Conservation (phyloP, 78 protist species). For the Dictyostelium brefeldianum region DNA sequence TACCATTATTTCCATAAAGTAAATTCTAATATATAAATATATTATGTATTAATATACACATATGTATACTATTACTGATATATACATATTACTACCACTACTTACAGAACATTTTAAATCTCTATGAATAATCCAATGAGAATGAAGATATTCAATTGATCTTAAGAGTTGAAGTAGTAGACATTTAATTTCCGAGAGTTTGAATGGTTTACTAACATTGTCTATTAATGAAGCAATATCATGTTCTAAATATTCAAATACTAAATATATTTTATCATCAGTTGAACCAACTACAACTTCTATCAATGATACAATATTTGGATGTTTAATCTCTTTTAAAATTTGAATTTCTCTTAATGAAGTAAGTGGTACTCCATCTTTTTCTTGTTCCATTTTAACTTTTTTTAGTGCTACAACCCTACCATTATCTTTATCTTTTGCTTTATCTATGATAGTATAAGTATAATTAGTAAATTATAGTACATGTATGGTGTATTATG, state of each 20-base stretch:
- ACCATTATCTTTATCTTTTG: constrained; percentile 47
- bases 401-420: constrained; percentile 81
- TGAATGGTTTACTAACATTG: constrained; percentile 20
- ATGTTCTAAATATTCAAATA: constrained; percentile 97
- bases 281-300: constrained; percentile 37
- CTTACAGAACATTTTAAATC: constrained; percentile 95
- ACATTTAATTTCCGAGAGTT: constrained; percentile 42
- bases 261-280: constrained; percentile 94
- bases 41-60: neutral
- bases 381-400: constrained; percentile 70
- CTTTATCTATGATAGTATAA: constrained; percentile 41
- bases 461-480: no score
- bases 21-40: constrained; percentile 90
- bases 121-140: constrained; percentile 95
- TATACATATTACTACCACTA: neutral
- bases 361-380: constrained; percentile 87
- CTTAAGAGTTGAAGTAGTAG: constrained; percentile 87
- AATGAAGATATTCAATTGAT: constrained; percentile 94
- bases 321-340: constrained; percentile 96
- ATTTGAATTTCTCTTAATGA: constrained; percentile 98
- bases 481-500: no score
- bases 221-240: constrained; percentile 93
- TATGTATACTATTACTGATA: neutral
- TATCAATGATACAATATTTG: constrained; percentile 92
- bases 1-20: constrained; percentile 89